phyloP scores from a whole-genome alignment of 2,329 filamentous ascomycete genomes.

The Trichoderma harzianum region DNA sequence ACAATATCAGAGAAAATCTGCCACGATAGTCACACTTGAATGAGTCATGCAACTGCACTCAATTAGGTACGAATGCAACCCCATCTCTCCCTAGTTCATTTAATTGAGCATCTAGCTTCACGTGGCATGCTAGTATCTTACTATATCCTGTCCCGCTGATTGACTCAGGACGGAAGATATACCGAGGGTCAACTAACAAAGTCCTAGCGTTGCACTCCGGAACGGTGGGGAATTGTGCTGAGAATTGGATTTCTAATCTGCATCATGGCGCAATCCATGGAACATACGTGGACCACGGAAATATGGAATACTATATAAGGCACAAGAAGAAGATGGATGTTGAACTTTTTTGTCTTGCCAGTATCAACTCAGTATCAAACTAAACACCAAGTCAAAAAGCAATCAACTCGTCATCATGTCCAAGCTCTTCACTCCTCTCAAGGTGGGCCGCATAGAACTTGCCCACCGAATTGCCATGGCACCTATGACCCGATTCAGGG shows the following conservation, averaged over 20 bases:
- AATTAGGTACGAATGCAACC: background rate
- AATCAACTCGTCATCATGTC: background rate
- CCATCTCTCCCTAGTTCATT: background rate
- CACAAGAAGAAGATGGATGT: background rate
- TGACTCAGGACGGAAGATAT: background rate
- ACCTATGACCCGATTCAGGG: conserved; percentile 47
- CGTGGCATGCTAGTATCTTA: background rate
- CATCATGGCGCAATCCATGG: background rate
- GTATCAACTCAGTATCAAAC: background rate
- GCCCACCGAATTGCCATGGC: conserved; percentile 27
- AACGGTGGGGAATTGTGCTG: background rate
- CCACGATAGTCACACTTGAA: background rate
- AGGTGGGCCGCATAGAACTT: conserved; percentile 23
- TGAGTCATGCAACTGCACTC: background rate
- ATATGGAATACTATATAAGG: background rate
- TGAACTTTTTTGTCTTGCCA: background rate
- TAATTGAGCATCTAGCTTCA: background rate
- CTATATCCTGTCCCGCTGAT: background rate
- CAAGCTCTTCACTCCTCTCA: conserved; percentile 19
- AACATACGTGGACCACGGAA: background rate
- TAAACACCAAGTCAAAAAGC: background rate
- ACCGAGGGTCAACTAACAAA: background rate
- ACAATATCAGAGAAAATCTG: background rate
- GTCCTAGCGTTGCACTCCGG: background rate
- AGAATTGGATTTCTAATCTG: background rate